Conservation (phyloP, 78 protist species). For the Speleostelium caveatum region DNA sequence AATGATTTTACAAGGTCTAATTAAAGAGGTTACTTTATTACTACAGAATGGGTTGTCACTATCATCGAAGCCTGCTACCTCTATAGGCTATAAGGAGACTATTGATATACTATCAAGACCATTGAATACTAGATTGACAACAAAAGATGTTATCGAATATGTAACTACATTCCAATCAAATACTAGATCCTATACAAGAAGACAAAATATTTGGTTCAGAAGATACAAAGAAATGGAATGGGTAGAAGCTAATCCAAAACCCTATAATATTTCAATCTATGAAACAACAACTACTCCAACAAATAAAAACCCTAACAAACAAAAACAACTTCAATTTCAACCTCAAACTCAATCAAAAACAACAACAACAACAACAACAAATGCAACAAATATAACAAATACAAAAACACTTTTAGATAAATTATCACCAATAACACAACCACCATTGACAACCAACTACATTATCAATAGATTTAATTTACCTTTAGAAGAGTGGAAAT, state of each 20-base stretch:
- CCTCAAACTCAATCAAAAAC: too few species aligned
- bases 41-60: slow-evolving; percentile 5
- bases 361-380: too few species aligned
- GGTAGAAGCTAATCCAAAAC: neutral
- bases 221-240: slow-evolving; percentile 1
- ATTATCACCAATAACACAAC: too few species aligned
- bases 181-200: slow-evolving; percentile 30
- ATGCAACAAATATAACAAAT: too few species aligned
- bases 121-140: neutral
- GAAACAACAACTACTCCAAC: too few species aligned
- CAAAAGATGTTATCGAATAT: slow-evolving; percentile 6
- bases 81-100: slow-evolving; percentile 50
- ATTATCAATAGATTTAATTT: neutral
- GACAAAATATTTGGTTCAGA: slow-evolving; percentile 49
- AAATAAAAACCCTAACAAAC: too few species aligned
- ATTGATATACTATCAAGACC: slow-evolving; percentile 18
- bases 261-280: neutral
- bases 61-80: neutral
- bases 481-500: neutral
- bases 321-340: too few species aligned
- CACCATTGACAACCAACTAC: too few species aligned
- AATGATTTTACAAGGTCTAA: slow-evolving; percentile 32
- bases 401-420: too few species aligned
- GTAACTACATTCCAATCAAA: slow-evolving; percentile 14
- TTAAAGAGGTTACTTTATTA: slow-evolving; percentile 29